These are phyloP conservation scores for Cystobasidium sp. DNA, from an alignment of 1,284 basidiomycete genomes.

Conservation along the genomic window DNA sequence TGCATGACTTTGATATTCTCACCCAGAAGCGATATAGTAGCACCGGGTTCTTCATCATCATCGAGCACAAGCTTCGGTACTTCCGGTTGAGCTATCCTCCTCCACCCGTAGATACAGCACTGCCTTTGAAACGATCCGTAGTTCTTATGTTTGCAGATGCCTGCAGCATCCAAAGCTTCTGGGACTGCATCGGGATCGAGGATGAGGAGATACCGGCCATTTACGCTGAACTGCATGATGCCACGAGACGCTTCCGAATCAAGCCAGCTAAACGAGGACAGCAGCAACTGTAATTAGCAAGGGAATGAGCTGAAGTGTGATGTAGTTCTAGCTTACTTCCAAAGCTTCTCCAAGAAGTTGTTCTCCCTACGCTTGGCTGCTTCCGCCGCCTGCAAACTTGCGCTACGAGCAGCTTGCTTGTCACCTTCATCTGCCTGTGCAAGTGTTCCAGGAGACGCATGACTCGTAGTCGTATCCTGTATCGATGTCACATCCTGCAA, in stretches of 20 bases:
- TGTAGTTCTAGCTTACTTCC: conserved; percentile 20
- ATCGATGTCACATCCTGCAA: background rate
- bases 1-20: conserved; percentile 41
- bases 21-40: conserved; percentile 16
- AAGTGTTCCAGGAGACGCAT: background rate
- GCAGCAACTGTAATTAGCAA: background rate
- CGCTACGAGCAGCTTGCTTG: conserved; percentile 3
- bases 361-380: conserved; percentile 33
- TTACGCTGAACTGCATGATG: conserved; percentile 39
- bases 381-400: background rate
- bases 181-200: conserved; percentile 34
- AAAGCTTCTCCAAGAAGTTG: conserved; percentile 43
- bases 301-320: background rate
- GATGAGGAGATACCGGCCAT: conserved; percentile 38
- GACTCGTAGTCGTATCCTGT: conserved; percentile 2
- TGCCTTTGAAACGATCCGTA: conserved; percentile 43
- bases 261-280: conserved; percentile 24
- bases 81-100: conserved; percentile 30
- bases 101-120: conserved; percentile 42
- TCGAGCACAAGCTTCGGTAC: conserved; percentile 33
- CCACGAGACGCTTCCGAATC: conserved; percentile 19
- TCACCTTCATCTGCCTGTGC: background rate
- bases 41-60: conserved; percentile 26
- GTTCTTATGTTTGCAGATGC: conserved; percentile 43
- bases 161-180: conserved; percentile 9